Percentiles rank a stretch among this genome's conserved stretches.
These are phyloP conservation scores for Lentinula edodes DNA, from an alignment of 768 basidiomycete species.

Conservation along the genomic window DNA sequence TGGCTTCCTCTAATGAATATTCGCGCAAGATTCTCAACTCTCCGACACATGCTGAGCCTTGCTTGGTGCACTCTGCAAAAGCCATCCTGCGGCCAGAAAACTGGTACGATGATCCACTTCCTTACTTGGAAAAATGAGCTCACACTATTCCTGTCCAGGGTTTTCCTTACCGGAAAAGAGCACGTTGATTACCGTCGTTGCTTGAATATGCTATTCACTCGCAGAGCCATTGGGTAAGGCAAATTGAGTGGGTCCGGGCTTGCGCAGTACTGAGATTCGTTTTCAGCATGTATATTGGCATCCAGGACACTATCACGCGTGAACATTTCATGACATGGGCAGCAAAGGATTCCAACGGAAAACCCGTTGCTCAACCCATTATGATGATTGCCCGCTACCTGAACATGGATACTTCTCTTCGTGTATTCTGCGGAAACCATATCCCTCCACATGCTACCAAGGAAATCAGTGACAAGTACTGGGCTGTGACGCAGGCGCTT, in stretches of 20 bases:
- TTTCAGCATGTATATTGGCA: conserved; percentile 70
- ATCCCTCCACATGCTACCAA: conserved; percentile 72
- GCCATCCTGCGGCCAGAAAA: conserved; percentile 79
- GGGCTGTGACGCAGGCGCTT: conserved; percentile 90
- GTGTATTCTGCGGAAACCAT: conserved; percentile 91
- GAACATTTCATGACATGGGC: conserved; percentile 72
- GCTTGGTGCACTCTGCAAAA: conserved; percentile 90
- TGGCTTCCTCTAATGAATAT: conserved; percentile 91
- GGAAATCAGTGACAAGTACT: conserved; percentile 92
- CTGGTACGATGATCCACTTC: conserved; percentile 48
- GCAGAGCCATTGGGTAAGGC: conserved; percentile 30
- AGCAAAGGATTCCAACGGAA: conserved; percentile 23
- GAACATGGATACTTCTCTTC: conserved; percentile 96
- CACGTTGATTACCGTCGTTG: conserved; percentile 93
- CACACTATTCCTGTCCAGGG: conserved; percentile 44
- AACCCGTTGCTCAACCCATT: conserved; percentile 43
- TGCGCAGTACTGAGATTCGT: not conserved
- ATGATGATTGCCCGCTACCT: conserved; percentile 92
- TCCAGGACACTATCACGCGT: conserved; percentile 81
- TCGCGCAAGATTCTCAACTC: conserved; percentile 96
- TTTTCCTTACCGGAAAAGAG: conserved; percentile 92
- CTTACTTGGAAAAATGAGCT: not conserved
- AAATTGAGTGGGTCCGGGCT: not conserved
- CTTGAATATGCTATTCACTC: conserved; percentile 89
- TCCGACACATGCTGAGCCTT: conserved; percentile 87